phyloP scores from a whole-genome alignment of 805 yeast species.

The Vanderwaltozyma yarrowii region DNA sequence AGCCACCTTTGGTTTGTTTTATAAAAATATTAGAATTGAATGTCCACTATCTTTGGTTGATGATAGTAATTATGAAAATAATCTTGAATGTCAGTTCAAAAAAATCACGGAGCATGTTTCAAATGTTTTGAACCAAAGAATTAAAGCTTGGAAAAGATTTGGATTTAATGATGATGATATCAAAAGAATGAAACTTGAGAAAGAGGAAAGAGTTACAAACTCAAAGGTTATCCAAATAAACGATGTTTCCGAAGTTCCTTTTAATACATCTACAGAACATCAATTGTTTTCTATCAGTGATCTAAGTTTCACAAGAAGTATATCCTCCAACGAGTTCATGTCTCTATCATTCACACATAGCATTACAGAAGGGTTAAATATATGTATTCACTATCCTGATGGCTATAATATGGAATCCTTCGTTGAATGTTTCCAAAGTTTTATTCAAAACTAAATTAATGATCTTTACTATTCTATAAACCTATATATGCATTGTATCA shows the following conservation, averaged over 20 bases:
- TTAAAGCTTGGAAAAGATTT: slow-evolving; percentile 14
- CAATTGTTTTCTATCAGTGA: slow-evolving; percentile 10
- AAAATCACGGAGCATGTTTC: slow-evolving; percentile 15
- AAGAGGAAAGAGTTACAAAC: slow-evolving; percentile 3
- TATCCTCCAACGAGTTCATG: slow-evolving; percentile 16
- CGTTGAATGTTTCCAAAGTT: slow-evolving; percentile 22
- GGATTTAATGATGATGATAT: slow-evolving; percentile 24
- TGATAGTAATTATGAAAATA: slow-evolving; percentile 9
- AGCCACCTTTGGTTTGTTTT: slow-evolving; percentile 15
- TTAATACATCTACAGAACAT: background rate
- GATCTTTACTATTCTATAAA: too few species aligned
- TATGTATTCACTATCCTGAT: slow-evolving; percentile 23
- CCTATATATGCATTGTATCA: too few species aligned
- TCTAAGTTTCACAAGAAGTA: slow-evolving; percentile 17
- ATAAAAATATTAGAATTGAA: slow-evolving; percentile 19
- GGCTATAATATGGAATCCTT: slow-evolving; percentile 19
- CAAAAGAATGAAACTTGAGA: slow-evolving; percentile 19
- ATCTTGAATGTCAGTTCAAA: slow-evolving; percentile 20
- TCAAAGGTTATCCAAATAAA: slow-evolving; percentile 18
- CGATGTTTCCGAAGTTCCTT: slow-evolving; percentile 18
- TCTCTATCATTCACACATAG: slow-evolving; percentile 19
- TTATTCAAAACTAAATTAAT: slow-evolving; percentile 13
- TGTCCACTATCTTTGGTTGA: slow-evolving; percentile 20
- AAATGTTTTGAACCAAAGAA: slow-evolving; percentile 7
- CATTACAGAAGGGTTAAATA: slow-evolving; percentile 15